Evolutionary conservation across 495 filamentous ascomycete genomes (phyloP), one percentile per base, ranked within the genome.

Genomic region (Baudoinia panamericana): DNA sequence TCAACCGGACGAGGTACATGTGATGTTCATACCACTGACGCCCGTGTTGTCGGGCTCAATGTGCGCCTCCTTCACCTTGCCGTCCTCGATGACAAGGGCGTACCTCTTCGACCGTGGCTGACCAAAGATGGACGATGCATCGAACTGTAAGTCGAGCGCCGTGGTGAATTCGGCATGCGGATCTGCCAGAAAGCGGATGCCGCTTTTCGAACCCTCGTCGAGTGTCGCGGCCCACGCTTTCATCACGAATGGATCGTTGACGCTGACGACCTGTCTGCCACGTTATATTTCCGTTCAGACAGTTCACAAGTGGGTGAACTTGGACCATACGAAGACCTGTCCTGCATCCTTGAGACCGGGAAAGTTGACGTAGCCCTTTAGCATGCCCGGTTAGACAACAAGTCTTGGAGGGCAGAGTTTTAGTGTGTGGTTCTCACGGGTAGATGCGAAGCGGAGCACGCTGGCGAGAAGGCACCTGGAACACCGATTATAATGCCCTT

Each of bases 241-340:
- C 68, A 82, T 93, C 76, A 95, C 90, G 61, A 96, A 95, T 20
- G 86, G 74, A 59, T 97, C 90, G 63, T 97, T 97, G 58, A 95
- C 85, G 18, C 77, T 70, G 36, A 97, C 77, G 19, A 95, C n/a
- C n/a, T n/a, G n/a, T n/a, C n/a, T n/a, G n/a, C n/a, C n/a, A n/a
- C n/a, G n/a, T n/a, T n/a, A n/a, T n/a, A n/a, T n/a, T n/a, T n/a
- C n/a, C n/a, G n/a, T n/a, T n/a, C n/a, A n/a, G n/a, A n/a, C n/a
- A n/a, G n/a, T n/a, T n/a, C n/a, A n/a, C n/a, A n/a, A n/a, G n/a
- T n/a, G n/a, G n/a, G n/a, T n/a, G n/a, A n/a, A n/a, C n/a, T n/a
- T n/a, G n/a, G n/a, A n/a, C n/a, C n/a, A n/a, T n/a, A n/a, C 84
- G 47, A 88, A 92, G 28, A 88, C 80, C 33, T 73, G 56, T 35